phyloP scores from a whole-genome alignment of 1,139 yeast species.

The Saccharomyces hybrid region DNA sequence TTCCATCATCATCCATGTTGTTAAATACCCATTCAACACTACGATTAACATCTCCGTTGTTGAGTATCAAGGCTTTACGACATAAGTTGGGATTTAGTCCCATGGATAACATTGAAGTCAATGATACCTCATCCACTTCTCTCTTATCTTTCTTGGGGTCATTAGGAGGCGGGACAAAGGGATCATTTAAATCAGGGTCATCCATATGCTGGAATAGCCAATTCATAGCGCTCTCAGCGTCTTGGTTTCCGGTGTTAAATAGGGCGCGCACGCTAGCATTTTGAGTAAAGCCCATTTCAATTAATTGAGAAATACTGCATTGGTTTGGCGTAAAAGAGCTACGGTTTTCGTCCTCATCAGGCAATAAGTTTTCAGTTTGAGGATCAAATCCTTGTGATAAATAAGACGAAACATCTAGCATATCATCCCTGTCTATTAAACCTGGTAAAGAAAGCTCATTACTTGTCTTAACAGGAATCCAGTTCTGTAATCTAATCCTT shows the following conservation, averaged over 20 bases:
- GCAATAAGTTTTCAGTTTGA: slow-evolving; percentile 39
- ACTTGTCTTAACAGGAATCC: slow-evolving; percentile 82
- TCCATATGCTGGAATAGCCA: slow-evolving; percentile 90
- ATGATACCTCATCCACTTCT: slow-evolving; percentile 41
- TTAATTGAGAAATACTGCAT: slow-evolving; percentile 46
- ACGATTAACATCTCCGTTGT: slow-evolving; percentile 53
- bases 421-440: slow-evolving; percentile 15
- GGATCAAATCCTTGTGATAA: slow-evolving; percentile 31
- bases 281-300: slow-evolving; percentile 83
- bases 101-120: slow-evolving; percentile 49
- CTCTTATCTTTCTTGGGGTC: slow-evolving; percentile 10
- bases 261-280: slow-evolving; percentile 61
- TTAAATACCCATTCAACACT: slow-evolving; percentile 87
- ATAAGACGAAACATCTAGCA: slow-evolving; percentile 34
- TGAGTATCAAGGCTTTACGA: slow-evolving; percentile 57
- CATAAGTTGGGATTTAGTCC: slow-evolving; percentile 65
- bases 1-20: slow-evolving; percentile 64
- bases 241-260: slow-evolving; percentile 59
- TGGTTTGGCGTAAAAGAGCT: slow-evolving; percentile 47
- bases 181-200: slow-evolving; percentile 67
- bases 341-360: slow-evolving; percentile 29
- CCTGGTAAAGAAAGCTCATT: slow-evolving; percentile 62
- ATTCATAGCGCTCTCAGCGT: slow-evolving; percentile 75
- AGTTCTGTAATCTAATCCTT: slow-evolving; percentile 73
- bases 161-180: slow-evolving; percentile 35